These are phyloP conservation scores for Thelonectria rubi DNA, from an alignment of 2,329 filamentous ascomycete species.

Conservation along the genomic window DNA sequence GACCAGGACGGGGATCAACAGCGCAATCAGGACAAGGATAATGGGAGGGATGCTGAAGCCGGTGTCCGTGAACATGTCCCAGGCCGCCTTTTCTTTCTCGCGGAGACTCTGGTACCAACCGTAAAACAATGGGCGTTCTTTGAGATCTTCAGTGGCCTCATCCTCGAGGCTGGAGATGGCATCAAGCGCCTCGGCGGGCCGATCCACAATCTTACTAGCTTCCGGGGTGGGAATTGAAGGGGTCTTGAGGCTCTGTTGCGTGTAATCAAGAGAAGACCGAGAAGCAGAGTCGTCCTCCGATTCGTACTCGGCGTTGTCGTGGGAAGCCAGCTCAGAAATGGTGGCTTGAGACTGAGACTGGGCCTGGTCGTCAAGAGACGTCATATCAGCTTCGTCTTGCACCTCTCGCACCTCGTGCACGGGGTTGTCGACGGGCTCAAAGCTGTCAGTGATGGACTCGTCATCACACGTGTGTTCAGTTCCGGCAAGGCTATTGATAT, in stretches of 20 bases:
- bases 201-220: constrained; percentile 43
- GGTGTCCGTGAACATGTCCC: constrained; percentile 30
- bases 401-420: constrained; percentile 17
- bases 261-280: constrained; percentile 57
- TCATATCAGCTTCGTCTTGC: constrained; percentile 20
- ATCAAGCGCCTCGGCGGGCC: constrained; percentile 16
- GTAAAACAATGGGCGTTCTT: constrained; percentile 23
- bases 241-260: constrained; percentile 57
- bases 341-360: constrained; percentile 24
- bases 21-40: constrained; percentile 35
- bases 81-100: constrained; percentile 16
- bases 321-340: constrained; percentile 26
- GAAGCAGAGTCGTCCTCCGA: constrained; percentile 54
- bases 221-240: constrained; percentile 54
- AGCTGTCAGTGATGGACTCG: constrained; percentile 49
- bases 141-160: constrained; percentile 22
- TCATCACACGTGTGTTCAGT: constrained; percentile 60
- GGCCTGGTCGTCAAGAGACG: constrained; percentile 20
- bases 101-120: constrained; percentile 31
- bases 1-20: constrained; percentile 44
- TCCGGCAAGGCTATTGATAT: constrained; percentile 61
- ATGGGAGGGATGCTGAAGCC: constrained; percentile 38
- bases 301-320: constrained; percentile 47
- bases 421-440: constrained; percentile 31
- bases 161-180: constrained; percentile 16